Evolutionary conservation across 2,329 filamentous ascomycete genomes (phyloP), one percentile per base, ranked within the genome.

Genomic region (Pseudogymnoascus sp.): DNA sequence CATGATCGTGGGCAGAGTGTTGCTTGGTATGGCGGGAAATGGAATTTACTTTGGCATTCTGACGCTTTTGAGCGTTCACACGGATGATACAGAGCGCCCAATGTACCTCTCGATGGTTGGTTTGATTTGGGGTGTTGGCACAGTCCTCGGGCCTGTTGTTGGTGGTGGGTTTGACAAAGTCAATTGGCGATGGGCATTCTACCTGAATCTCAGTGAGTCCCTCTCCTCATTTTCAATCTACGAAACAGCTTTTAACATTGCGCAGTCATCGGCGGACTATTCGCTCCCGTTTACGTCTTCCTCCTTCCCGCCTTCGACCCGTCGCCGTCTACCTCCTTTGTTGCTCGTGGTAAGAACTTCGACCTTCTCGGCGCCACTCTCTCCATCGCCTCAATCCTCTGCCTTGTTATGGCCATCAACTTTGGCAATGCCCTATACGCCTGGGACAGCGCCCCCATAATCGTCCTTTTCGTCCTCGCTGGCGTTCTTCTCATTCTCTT

Each of bases 391-490:
- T 63, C 67, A 6, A 67, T 67, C n/a, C 63, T 67, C 9, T 64
- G 67, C 31, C 69, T 72, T 14, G 38, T 69, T 11, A 62, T 73
- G 11, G 69, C 67, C 1, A 61, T 71, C 12, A 70, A 71, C 21
- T 71, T 71, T 59, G 67, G 65, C 31, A 71, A 71, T 3, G 64
- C 65, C n/a, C 66, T 64, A 2, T 71, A 69, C 37, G 49, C 52
- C 8, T 74, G 71, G 69, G 43, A 64, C 9, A 40, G 52, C 23
- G 63, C 49, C 3, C 49, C 63, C 1, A 62, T 67, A 3, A 70
- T 71, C 25, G 64, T 62, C 2, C 60, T 65, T 8, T 69, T 78
- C 63, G 79, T 81, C 68, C 73, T 80, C 68, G 77, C 76, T 4
- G 71, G 76, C 35, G 77, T 76, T 8, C 64, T 68, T 23, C 63